Conservation (phyloP, 768 basidiomycete species). For the Nevesoporus exiguus region DNA sequence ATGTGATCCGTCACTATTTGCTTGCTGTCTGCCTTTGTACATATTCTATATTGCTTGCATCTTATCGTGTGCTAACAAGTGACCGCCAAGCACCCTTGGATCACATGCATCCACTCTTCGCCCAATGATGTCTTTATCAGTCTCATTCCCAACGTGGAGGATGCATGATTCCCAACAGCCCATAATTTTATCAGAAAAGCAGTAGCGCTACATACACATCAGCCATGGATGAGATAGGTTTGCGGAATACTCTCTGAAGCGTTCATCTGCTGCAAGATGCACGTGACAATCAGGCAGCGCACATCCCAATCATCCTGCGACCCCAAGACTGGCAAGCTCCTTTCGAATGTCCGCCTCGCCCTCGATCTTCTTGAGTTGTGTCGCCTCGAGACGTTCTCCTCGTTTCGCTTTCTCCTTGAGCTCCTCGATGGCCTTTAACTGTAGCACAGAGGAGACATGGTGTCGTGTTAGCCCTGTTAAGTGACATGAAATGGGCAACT, state of each 20-base stretch:
- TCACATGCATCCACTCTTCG: no score
- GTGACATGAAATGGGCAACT: background rate
- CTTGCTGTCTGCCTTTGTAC: no score
- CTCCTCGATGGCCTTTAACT: slow-evolving; percentile 99
- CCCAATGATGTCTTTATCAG: no score
- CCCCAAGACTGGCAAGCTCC: slow-evolving; percentile 56
- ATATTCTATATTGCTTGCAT: no score
- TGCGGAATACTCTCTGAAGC: no score
- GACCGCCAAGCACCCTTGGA: no score
- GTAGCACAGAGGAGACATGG: background rate
- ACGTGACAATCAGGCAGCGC: background rate
- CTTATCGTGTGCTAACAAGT: no score
- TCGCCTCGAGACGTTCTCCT: slow-evolving; percentile 90
- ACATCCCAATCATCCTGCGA: slow-evolving; percentile 13
- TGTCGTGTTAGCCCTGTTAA: background rate
- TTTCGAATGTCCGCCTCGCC: slow-evolving; percentile 80
- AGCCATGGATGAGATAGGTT: background rate
- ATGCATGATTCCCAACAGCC: background rate
- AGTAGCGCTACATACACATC: background rate
- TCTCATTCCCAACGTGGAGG: background rate
- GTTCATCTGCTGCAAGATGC: no score
- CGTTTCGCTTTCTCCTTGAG: slow-evolving; percentile 88
- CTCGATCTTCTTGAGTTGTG: slow-evolving; percentile 96
- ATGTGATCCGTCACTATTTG: no score
- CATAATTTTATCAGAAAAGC: slow-evolving; percentile 6